Percentiles rank a stretch among this genome's conserved stretches.
Evolutionary conservation across 139 green algal genomes (phyloP).

Genomic region (Coccomyxa sp.): DNA sequence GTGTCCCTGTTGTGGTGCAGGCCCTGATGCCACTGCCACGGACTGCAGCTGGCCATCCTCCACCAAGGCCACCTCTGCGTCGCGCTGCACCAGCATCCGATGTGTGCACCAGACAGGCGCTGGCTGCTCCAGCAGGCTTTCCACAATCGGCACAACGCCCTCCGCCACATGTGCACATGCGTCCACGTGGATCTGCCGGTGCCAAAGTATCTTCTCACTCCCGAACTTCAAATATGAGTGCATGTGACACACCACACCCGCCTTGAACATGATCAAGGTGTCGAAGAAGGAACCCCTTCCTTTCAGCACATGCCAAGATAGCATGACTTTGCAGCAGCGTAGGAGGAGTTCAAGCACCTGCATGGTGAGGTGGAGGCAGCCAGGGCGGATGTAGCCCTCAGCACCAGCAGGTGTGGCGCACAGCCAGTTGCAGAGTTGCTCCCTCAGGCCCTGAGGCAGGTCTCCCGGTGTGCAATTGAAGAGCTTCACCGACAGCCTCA

Average conservation of each 20-base stretch:
- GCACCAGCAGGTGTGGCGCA: slow-evolving; percentile 28
- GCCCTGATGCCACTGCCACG: not conserved
- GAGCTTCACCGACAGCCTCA: slow-evolving; percentile 63
- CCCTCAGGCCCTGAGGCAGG: slow-evolving; percentile 52
- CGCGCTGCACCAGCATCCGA: slow-evolving; percentile 36
- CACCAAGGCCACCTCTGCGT: slow-evolving; percentile 28
- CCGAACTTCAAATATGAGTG: not conserved
- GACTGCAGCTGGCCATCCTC: slow-evolving; percentile 15
- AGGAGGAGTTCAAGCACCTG: slow-evolving; percentile 30
- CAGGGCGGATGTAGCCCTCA: slow-evolving; percentile 69
- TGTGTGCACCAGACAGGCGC: slow-evolving; percentile 23
- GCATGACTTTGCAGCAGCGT: not conserved
- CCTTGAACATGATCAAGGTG: too few relatives aligned
- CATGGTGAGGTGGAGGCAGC: slow-evolving; percentile 73
- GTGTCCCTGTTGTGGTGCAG: too few relatives aligned
- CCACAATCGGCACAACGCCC: not conserved
- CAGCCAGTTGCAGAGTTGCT: slow-evolving; percentile 33
- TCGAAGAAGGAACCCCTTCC: too few relatives aligned
- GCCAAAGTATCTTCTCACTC: too few relatives aligned
- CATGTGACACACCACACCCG: not conserved
- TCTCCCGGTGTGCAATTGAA: slow-evolving; percentile 72
- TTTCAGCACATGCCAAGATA: too few relatives aligned
- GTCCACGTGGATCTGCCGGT: too few relatives aligned
- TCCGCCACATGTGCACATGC: not conserved
- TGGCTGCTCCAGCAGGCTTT: slow-evolving; percentile 16